Evolutionary conservation across 1,139 yeast genomes (phyloP).

Genomic region (Zygosaccharomyces sapae): DNA sequence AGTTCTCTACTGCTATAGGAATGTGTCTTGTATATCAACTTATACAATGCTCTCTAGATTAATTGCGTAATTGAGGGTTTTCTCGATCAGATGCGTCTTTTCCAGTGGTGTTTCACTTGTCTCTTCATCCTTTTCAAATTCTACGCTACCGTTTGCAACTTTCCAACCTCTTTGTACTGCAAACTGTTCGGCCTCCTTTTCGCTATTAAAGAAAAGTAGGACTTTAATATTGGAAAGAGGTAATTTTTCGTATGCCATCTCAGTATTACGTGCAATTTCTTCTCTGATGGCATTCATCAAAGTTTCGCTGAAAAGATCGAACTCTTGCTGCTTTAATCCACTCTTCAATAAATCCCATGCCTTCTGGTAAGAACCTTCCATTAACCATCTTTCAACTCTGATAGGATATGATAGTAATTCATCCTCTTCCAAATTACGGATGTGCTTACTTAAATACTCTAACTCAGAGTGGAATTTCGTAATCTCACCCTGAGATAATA

Average conservation of each 20-base stretch:
- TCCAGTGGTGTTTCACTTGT: constrained; percentile 16
- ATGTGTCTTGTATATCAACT: too few relatives aligned
- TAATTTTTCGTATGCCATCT: constrained; percentile 67
- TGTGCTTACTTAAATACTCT: constrained; percentile 59
- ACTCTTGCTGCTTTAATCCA: constrained; percentile 45
- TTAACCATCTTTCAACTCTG: constrained; percentile 83
- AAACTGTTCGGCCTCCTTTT: constrained; percentile 57
- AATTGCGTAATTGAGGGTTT: constrained; percentile 33
- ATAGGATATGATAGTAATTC: constrained; percentile 73
- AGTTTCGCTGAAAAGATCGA: constrained; percentile 55
- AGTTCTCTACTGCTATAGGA: too few relatives aligned
- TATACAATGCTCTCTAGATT: constrained; percentile 34
- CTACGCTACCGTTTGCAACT: constrained; percentile 54
- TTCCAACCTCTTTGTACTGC: constrained; percentile 64
- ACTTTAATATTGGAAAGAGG: constrained; percentile 83
- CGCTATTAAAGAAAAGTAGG: constrained; percentile 68
- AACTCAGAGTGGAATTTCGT: constrained; percentile 87
- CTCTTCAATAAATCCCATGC: constrained; percentile 71
- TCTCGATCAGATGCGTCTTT: constrained; percentile 26
- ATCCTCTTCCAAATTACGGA: constrained; percentile 57
- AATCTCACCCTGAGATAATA: constrained; percentile 77
- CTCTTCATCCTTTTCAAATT: constrained; percentile 44
- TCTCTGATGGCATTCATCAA: constrained; percentile 72
- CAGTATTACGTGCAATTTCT: constrained; percentile 83
- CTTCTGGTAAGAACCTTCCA: constrained; percentile 95